phyloP scores from a whole-genome alignment of 768 basidiomycete genomes.

The Suillus subluteus region DNA sequence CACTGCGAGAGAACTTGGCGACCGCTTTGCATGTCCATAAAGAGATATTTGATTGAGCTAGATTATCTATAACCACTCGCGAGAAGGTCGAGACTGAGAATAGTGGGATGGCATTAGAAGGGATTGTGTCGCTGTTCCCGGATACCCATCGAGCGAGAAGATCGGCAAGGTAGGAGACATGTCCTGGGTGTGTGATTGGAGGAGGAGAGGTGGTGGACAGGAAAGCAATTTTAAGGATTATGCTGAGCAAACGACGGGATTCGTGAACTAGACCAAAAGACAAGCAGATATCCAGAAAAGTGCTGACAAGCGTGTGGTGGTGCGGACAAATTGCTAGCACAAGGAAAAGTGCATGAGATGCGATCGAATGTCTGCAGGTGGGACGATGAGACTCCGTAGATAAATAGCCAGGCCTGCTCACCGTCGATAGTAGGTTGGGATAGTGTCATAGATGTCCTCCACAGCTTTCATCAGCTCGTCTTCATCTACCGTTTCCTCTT shows the following conservation, averaged over 20 bases:
- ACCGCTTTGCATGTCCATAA: slow-evolving; percentile 50
- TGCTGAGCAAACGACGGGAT: slow-evolving; percentile 45
- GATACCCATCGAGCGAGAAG: slow-evolving; percentile 45
- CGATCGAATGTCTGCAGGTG: slow-evolving; percentile 45
- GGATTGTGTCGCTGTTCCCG: slow-evolving; percentile 12
- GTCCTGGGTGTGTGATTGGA: slow-evolving; percentile 46
- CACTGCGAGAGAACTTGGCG: slow-evolving; percentile 36
- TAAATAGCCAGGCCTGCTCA: slow-evolving; percentile 28
- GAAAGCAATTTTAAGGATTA: slow-evolving; percentile 45
- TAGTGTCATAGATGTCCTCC: slow-evolving; percentile 51
- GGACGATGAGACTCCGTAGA: slow-evolving; percentile 10
- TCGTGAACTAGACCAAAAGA: slow-evolving; percentile 46
- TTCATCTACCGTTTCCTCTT: slow-evolving; percentile 29
- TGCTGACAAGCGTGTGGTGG: slow-evolving; percentile 51
- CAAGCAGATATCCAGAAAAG: slow-evolving; percentile 55
- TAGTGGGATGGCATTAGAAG: slow-evolving; percentile 7
- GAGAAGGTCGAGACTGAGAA: slow-evolving; percentile 35
- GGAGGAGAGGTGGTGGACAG: slow-evolving; percentile 30
- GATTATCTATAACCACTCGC: slow-evolving; percentile 20
- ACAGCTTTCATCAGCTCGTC: slow-evolving; percentile 28
- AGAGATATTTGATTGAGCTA: slow-evolving; percentile 28
- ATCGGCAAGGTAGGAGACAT: slow-evolving; percentile 50
- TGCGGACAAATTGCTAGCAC: slow-evolving; percentile 48
- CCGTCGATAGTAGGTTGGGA: slow-evolving; percentile 58
- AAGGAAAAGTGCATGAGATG: slow-evolving; percentile 56